Conservation (phyloP, 1,284 basidiomycete species). For the Pholiota adiposa region DNA sequence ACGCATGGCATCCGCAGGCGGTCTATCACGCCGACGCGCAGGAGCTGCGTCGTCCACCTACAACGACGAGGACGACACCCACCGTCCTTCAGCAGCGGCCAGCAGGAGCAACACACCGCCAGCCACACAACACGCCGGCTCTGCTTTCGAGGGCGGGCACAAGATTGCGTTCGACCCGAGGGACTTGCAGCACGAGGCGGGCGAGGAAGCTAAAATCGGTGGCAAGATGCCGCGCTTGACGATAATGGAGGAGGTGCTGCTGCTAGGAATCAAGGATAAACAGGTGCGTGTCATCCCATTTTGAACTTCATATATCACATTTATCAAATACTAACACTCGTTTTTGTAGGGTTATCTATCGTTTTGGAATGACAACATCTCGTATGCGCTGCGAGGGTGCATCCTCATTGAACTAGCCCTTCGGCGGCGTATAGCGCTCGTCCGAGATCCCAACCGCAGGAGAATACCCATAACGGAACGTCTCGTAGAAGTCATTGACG, state of each 20-base stretch:
- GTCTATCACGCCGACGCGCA: conserved; percentile 59
- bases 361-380: conserved; percentile 99
- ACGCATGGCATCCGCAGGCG: conserved; percentile 39
- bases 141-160: conserved; percentile 80
- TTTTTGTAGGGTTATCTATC: conserved; percentile 81
- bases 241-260: conserved; percentile 95
- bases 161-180: conserved; percentile 95
- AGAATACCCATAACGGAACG: conserved; percentile 82
- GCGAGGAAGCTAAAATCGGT: conserved; percentile 68
- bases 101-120: conserved; percentile 22
- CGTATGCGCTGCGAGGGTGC: conserved; percentile 92
- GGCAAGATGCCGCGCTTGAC: conserved; percentile 87
- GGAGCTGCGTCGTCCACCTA: conserved; percentile 29
- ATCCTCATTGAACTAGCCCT: conserved; percentile 95
- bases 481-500: conserved; percentile 89
- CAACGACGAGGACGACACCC: conserved; percentile 29
- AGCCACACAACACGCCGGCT: conserved; percentile 54
- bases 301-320: not conserved
- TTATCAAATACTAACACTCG: not conserved
- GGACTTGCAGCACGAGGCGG: conserved; percentile 78
- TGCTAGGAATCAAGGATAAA: conserved; percentile 91
- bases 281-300: conserved; percentile 55
- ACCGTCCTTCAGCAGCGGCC: conserved; percentile 4
- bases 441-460: conserved; percentile 81
- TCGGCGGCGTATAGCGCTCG: conserved; percentile 86